A percentile compares a stretch with the other conserved stretches of the same genome.
Conservation (phyloP, 345 rosid species). For the Turnera subulata region DNA sequence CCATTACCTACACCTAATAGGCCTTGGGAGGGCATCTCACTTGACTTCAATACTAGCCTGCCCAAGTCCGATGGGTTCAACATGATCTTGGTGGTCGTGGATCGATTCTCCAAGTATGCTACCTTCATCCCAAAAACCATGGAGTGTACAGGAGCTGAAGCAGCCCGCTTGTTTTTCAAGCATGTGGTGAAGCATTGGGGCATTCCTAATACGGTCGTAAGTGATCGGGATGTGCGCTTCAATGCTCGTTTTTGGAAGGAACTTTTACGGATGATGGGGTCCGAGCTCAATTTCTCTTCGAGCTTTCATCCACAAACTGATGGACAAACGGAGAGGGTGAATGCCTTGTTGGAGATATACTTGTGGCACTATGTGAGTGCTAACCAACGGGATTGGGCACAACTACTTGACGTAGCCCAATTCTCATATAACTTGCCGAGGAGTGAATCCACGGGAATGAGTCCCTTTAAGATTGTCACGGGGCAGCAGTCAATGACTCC, state of each 20-base stretch:
- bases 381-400: background rate
- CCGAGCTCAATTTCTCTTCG: background rate
- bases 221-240: background rate
- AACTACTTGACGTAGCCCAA: no score
- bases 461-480: no score
- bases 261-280: background rate
- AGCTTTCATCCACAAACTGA: background rate
- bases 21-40: background rate
- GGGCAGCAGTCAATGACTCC: no score
- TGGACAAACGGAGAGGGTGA: background rate
- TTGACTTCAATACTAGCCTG: background rate
- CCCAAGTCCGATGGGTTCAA: background rate
- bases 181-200: constrained; percentile 4
- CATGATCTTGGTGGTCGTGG: background rate
- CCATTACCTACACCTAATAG: background rate
- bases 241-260: background rate
- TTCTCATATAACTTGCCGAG: no score
- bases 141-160: background rate
- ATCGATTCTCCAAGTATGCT: background rate
- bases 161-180: background rate
- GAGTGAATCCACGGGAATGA: no score
- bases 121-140: background rate
- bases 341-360: background rate
- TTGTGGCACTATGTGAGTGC: constrained; percentile 1
- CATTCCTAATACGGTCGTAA: background rate